These are phyloP conservation scores for Clarireedia sp. DNA, from an alignment of 2,329 filamentous ascomycete species.

Conservation along the genomic window DNA sequence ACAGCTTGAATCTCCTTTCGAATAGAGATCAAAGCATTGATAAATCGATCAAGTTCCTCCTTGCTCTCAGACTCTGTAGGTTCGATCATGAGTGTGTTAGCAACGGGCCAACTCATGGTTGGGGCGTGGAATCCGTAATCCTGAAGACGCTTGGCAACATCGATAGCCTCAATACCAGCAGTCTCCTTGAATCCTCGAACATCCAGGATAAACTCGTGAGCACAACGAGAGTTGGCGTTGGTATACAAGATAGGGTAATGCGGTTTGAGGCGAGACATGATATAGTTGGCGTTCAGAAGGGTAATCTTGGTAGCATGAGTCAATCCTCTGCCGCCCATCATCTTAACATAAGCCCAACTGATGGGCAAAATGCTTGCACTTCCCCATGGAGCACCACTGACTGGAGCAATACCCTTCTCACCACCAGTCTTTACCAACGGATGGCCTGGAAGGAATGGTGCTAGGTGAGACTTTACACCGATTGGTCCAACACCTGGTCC, in stretches of 20 bases:
- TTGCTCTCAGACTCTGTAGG: constrained; percentile 91
- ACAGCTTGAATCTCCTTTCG: constrained; percentile 75
- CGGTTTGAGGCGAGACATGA: constrained; percentile 75
- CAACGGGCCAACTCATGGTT: constrained; percentile 94
- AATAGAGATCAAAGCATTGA: constrained; percentile 81
- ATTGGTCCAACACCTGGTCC: constrained; percentile 92
- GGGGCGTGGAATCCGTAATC: constrained; percentile 97
- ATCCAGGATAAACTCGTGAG: constrained; percentile 96
- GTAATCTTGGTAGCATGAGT: constrained; percentile 87
- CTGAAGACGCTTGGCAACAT: constrained; percentile 92
- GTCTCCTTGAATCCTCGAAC: constrained; percentile 75
- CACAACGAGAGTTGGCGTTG: constrained; percentile 78
- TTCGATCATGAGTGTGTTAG: constrained; percentile 96
- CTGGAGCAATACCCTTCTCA: constrained; percentile 54
- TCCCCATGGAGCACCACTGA: constrained; percentile 78
- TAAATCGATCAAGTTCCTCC: constrained; percentile 87
- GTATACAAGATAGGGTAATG: constrained; percentile 93
- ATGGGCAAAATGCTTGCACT: constrained; percentile 90
- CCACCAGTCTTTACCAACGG: constrained; percentile 51
- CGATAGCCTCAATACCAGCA: constrained; percentile 80
- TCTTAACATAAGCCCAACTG: constrained; percentile 88
- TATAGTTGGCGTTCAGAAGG: constrained; percentile 95
- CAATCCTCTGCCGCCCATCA: constrained; percentile 80
- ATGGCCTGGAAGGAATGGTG: constrained; percentile 64
- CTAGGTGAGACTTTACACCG: constrained; percentile 76